Evolutionary conservation across 2,329 filamentous ascomycete genomes (phyloP).

Genomic region (Colletotrichum sp.): DNA sequence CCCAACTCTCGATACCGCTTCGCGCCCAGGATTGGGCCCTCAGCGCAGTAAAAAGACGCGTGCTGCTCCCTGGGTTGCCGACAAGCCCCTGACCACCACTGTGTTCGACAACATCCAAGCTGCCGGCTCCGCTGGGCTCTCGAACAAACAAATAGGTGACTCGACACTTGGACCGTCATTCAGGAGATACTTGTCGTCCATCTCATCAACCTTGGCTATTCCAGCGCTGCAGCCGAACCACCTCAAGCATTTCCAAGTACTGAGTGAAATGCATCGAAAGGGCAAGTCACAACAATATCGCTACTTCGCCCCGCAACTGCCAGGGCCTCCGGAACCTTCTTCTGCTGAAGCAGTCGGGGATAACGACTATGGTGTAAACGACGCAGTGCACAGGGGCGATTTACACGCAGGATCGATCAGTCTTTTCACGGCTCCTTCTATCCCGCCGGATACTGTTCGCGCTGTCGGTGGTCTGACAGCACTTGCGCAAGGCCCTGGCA

Average conservation of each 20-base stretch:
- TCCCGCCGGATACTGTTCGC: background rate
- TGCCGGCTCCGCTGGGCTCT: constrained; percentile 32
- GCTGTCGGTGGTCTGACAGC: background rate
- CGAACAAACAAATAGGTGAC: constrained; percentile 34
- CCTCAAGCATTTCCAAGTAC: constrained; percentile 18
- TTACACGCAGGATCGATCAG: background rate
- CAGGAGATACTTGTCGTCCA: constrained; percentile 36
- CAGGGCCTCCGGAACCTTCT: background rate
- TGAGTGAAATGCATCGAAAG: constrained; percentile 19
- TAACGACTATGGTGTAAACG: background rate
- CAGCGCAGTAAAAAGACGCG: background rate
- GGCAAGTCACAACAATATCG: constrained; percentile 20
- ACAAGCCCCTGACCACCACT: constrained; percentile 36
- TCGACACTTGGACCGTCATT: constrained; percentile 34
- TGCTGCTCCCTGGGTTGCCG: constrained; percentile 31
- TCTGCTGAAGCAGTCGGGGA: background rate
- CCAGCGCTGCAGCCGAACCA: constrained; percentile 14
- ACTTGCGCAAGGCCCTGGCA: constrained; percentile 4
- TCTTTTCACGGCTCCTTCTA: background rate
- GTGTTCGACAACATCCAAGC: constrained; percentile 39
- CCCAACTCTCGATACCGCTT: background rate
- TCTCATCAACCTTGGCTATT: constrained; percentile 34
- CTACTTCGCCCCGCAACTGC: background rate
- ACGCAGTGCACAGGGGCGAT: no score
- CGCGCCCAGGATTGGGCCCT: background rate